A percentile compares a stretch with the other conserved stretches of the same genome.
These are phyloP conservation scores for Collybia nuda DNA, from an alignment of 768 basidiomycete genomes.

Conservation along the genomic window DNA sequence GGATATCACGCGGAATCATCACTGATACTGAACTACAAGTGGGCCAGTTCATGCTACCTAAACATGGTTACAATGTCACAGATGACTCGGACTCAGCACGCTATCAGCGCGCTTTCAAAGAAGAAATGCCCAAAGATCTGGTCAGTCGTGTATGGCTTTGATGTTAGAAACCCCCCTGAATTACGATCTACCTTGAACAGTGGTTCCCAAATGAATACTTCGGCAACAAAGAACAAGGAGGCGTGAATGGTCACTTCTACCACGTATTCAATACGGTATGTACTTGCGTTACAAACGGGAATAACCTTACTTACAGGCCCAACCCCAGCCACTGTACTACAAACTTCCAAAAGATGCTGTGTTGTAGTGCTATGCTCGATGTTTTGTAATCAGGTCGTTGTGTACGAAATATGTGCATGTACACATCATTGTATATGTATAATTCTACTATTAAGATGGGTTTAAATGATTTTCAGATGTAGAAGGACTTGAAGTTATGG, in stretches of 20 bases:
- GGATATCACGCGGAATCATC: conserved; percentile 78
- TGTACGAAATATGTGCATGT: no score
- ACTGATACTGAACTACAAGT: conserved; percentile 92
- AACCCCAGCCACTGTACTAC: conserved; percentile 51
- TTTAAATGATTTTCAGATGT: no score
- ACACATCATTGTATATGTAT: no score
- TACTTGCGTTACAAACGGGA: conserved; percentile 2
- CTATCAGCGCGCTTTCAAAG: conserved; percentile 67
- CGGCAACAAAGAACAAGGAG: conserved; percentile 49
- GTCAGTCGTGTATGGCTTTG: conserved; percentile 34
- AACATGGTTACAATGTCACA: conserved; percentile 46
- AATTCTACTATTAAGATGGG: no score
- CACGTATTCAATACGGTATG: conserved; percentile 75
- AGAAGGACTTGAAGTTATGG: neutral
- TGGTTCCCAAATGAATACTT: conserved; percentile 81
- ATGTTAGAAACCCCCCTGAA: neutral
- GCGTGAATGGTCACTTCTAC: conserved; percentile 71
- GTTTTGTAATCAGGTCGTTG: no score
- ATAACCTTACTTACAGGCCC: neutral
- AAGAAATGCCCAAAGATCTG: conserved; percentile 62
- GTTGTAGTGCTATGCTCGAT: conserved; percentile 23
- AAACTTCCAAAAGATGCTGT: conserved; percentile 43
- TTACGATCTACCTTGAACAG: conserved; percentile 27
- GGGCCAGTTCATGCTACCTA: conserved; percentile 79
- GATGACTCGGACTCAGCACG: conserved; percentile 63